Base-by-base conservation (phyloP, 2,329 filamentous ascomycete genomes). In the Monascus ruber region DNA sequence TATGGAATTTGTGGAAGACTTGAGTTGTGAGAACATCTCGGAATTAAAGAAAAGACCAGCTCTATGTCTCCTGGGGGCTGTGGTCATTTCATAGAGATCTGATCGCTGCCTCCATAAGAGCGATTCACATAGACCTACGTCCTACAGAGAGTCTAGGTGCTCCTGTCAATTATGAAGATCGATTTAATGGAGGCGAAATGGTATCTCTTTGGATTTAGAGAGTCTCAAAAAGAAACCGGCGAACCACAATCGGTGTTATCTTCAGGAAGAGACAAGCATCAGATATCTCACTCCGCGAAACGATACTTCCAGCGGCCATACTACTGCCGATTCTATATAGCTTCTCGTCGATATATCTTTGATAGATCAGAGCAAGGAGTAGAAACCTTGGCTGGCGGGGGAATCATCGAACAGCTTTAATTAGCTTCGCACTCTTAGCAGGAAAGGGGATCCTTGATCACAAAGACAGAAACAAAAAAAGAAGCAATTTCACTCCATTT, bases 341-440 rank as follows among this genome's bases (percentile, higher is more conserved):
- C 74, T 73, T 72, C 70, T 70, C 77, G 71, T 77, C 73, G 73
- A 77, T 75, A 77, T 73, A 75, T 76, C 71, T 17, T 77, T 77
- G 69, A 76, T 79, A 79, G 74, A 75, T 69, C 74, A 71, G 69
- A 70, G 55, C 69, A 69, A 63, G 68, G 68, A 65, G 60, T 71
- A 64, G 59, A 59, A 51, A 53, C 55, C 54, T 56, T 54, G 52
- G 48, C 58, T 59, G 52, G 55, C 52, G 54, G 55, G 51, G 49
- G 48, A 48, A 48, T 46, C 53, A 50, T 65, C 65, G 66, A 57
- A 51, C 53, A 57, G 46, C 68, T 77, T 73, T 75, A 76, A 74
- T 76, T 83, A 83, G 79, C 76, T 77, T 76, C 74, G 65, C 65
- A 64, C 58, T 79, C 74, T 84, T 83, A 81, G 79, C 81, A 76